These are phyloP conservation scores for Helotiales sp. DNA, from an alignment of 2,329 filamentous ascomycete genomes.

Conservation along the genomic window DNA sequence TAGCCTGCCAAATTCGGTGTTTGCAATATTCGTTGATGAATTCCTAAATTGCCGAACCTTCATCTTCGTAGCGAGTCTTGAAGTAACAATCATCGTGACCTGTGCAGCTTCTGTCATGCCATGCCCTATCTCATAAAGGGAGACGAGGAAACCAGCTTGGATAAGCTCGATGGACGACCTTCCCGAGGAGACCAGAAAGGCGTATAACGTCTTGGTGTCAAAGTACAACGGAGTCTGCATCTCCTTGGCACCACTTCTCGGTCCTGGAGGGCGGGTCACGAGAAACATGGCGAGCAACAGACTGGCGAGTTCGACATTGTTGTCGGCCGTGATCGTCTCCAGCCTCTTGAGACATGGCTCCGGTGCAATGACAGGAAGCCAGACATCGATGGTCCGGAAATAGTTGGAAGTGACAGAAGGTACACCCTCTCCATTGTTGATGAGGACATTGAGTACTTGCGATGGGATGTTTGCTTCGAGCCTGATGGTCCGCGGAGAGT, in stretches of 20 bases:
- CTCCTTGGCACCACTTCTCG: background rate
- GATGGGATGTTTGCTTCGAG: conserved; percentile 10
- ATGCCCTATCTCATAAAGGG: conserved; percentile 24
- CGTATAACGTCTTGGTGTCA: conserved; percentile 19
- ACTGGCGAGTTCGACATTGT: conserved; percentile 16
- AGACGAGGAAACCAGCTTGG: conserved; percentile 23
- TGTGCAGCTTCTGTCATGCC: conserved; percentile 23
- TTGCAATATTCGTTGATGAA: conserved; percentile 15
- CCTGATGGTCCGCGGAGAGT: background rate
- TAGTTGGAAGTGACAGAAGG: conserved; percentile 17
- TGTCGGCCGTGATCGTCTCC: conserved; percentile 14
- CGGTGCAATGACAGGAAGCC: conserved; percentile 23
- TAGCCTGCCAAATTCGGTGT: conserved; percentile 23
- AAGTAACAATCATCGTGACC: conserved; percentile 19
- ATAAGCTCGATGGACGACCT: conserved; percentile 21
- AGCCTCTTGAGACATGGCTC: conserved; percentile 11
- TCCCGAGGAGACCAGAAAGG: conserved; percentile 17
- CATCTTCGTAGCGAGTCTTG: conserved; percentile 21
- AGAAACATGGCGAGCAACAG: conserved; percentile 25
- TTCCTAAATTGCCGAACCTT: conserved; percentile 10
- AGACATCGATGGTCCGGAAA: conserved; percentile 25
- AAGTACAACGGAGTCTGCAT: conserved; percentile 22
- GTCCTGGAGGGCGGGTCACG: conserved; percentile 13
- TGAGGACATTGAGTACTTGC: conserved; percentile 20
- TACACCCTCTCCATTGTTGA: conserved; percentile 17